These are phyloP conservation scores for Venturiaceae sp. DNA, from an alignment of 2,329 filamentous ascomycete species.

Conservation along the genomic window DNA sequence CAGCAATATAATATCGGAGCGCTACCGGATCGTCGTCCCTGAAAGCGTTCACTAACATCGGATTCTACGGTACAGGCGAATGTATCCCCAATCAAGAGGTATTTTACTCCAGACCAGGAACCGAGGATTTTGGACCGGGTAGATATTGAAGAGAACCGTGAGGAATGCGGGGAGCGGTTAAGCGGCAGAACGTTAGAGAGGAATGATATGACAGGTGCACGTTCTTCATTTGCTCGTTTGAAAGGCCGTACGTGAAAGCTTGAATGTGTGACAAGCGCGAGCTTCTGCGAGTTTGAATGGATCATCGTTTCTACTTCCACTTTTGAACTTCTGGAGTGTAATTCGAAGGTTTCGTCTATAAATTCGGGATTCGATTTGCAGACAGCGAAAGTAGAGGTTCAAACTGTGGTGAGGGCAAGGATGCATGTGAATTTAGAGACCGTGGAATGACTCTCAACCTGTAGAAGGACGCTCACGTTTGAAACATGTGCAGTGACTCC, in stretches of 20 bases:
- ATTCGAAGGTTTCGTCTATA: no score
- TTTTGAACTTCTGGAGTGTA: no score
- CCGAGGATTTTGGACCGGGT: background rate
- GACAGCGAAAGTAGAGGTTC: background rate
- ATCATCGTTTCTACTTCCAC: background rate
- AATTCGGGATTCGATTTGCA: background rate
- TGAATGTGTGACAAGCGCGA: no score
- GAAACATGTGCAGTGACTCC: no score
- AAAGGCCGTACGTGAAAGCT: no score
- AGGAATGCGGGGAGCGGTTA: background rate
- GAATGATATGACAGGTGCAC: background rate
- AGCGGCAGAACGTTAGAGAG: background rate
- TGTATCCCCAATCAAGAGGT: no score
- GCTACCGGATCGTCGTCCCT: background rate
- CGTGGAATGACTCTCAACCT: no score
- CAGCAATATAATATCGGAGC: background rate
- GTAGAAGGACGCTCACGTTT: no score
- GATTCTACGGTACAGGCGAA: background rate
- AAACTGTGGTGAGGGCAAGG: background rate
- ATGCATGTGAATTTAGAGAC: background rate
- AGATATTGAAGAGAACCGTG: background rate
- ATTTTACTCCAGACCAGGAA: background rate
- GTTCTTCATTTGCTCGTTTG: no score
- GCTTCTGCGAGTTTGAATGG: background rate
- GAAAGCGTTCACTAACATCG: background rate